Evolutionary conservation across 2,329 filamentous ascomycete species (phyloP).

Genomic region (Beauveria scarabaeidicola): DNA sequence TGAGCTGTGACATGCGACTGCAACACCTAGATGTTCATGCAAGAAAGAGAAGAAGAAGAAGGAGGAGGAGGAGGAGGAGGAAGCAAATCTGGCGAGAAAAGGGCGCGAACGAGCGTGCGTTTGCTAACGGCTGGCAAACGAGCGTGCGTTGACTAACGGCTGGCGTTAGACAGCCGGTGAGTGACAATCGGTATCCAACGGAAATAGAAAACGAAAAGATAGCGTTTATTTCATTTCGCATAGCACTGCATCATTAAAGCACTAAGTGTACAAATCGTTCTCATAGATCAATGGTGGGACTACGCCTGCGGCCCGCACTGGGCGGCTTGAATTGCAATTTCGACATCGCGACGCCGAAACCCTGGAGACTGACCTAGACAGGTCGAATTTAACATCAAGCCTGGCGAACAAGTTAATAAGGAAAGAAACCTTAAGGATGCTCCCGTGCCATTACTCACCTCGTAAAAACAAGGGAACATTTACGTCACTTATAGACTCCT

Average conservation of each 20-base stretch:
- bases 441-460: not conserved
- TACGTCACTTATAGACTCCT: not conserved
- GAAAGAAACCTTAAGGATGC: no score
- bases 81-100: no score
- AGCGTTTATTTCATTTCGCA: not conserved
- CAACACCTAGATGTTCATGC: no score
- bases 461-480: conserved; percentile 7
- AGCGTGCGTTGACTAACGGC: no score
- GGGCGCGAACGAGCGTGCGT: no score
- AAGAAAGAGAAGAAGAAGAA: no score
- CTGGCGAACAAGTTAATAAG: not conserved
- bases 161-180: no score
- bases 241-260: not conserved
- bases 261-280: not conserved
- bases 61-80: no score
- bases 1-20: no score
- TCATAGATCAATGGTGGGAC: not conserved
- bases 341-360: conserved; percentile 13
- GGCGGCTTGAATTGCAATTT: conserved; percentile 5
- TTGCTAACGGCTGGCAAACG: no score
- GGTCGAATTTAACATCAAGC: conserved; percentile 10
- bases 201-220: not conserved
- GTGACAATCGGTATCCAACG: no score
- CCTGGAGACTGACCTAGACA: conserved; percentile 13
- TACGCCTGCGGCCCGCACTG: not conserved